phyloP scores from a whole-genome alignment of 1,139 yeast genomes.

The Hemisphaericaspora xylofermentans region DNA sequence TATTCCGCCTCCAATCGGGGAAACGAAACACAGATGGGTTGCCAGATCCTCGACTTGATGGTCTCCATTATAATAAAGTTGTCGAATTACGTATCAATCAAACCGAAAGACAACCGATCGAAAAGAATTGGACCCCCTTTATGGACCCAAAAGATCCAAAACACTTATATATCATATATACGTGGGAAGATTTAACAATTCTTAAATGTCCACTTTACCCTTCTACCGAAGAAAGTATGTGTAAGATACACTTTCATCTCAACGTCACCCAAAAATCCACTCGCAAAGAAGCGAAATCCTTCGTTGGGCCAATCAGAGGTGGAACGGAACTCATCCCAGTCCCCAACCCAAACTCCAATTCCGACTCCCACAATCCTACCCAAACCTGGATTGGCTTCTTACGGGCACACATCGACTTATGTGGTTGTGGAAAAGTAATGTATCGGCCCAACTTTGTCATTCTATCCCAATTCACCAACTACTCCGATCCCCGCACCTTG shows the following conservation, averaged over 20 bases:
- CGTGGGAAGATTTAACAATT: background rate
- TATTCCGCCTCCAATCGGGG: background rate
- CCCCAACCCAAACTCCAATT: conserved; percentile 9
- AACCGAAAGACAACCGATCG: background rate
- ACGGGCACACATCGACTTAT: conserved; percentile 30
- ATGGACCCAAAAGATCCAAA: background rate
- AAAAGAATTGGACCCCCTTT: background rate
- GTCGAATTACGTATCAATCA: background rate
- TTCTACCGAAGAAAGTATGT: conserved; percentile 16
- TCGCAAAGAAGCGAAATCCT: conserved; percentile 12
- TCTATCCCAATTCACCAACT: conserved; percentile 20
- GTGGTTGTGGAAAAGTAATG: conserved; percentile 35
- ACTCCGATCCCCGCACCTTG: conserved; percentile 27
- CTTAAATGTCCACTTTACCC: conserved; percentile 24
- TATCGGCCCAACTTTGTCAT: conserved; percentile 36
- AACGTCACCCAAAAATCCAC: background rate
- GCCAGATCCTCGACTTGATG: background rate
- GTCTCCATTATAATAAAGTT: background rate
- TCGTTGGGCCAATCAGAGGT: conserved; percentile 35
- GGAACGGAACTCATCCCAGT: conserved; percentile 32
- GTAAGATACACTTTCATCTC: conserved; percentile 6
- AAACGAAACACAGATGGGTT: background rate
- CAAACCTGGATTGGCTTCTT: conserved; percentile 37
- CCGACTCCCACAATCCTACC: too few relatives aligned
- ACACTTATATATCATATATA: background rate